Evolutionary conservation across 805 yeast species (phyloP), one percentile per base, ranked within the genome.

Genomic region (Kluyveromyces starmeri): DNA sequence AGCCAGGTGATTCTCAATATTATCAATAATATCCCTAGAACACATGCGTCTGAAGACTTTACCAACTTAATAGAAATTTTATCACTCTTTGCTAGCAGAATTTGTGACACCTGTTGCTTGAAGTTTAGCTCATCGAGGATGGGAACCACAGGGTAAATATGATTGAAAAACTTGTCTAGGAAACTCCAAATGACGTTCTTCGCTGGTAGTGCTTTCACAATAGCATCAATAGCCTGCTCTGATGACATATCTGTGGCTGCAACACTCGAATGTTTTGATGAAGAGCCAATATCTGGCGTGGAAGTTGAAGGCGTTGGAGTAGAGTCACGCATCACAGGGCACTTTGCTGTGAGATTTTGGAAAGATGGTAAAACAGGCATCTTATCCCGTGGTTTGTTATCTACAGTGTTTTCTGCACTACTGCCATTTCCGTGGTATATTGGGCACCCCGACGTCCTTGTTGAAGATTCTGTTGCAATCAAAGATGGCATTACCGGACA

Each of bases 141-240:
- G 3, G 92, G 88, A 45, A 79, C 62, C 37, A 70, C 76, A 10
- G 82, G 70, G 50, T 81, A 81, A 4, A 79, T 55, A 21, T 67
- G 63, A 8, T 64, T 65, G 49, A 80, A 80, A 42, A 72, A 80
- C 42, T 76, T 60, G 39, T 76, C 73, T 19, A 79, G 58, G 32
- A 76, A 59, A 28, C 66, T 47, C 73, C 81, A 72, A 7, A 78
- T 63, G 1, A 73, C 65, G 38, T 63, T 65, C 44, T 71, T 70
- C 19, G 60, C 65, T 0, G 88, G 88, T 30, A 79, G 46, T 34
- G 62, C 58, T 36, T 59, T 59, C 7, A 44, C 36, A 17, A 45
- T 39, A 10, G 15, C 25, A 20, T 30, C 33, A 20, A 16, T 20
- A 7, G 55, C 46, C 41, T 56, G 53, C 8, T 48, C 46, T 17